Conservation (phyloP, 768 basidiomycete genomes). For the Leccinum subtestaceum region DNA sequence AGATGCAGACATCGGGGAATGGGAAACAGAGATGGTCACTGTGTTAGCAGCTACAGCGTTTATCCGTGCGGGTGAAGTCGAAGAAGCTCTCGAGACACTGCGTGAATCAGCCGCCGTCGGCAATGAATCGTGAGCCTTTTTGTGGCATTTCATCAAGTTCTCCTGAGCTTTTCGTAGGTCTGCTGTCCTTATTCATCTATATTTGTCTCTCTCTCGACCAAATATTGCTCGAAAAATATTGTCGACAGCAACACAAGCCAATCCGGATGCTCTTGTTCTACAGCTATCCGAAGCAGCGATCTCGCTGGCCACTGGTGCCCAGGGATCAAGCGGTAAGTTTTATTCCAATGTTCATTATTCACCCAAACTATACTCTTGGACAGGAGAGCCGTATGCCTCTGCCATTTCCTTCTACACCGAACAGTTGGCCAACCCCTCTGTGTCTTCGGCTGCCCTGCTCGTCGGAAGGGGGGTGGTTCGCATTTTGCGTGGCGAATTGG, state of each 20-base stretch:
- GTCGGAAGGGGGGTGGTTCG: slow-evolving; percentile 79
- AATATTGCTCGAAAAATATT: slow-evolving; percentile 87
- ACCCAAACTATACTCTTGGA: not conserved
- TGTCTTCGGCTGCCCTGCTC: slow-evolving; percentile 70
- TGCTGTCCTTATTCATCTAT: slow-evolving; percentile 79
- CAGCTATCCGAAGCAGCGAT: slow-evolving; percentile 87
- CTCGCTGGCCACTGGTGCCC: slow-evolving; percentile 70
- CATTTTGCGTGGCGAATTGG: slow-evolving; percentile 70
- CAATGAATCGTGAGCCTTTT: slow-evolving; percentile 73
- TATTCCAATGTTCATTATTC: slow-evolving; percentile 24
- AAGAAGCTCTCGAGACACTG: slow-evolving; percentile 90
- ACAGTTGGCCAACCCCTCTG: slow-evolving; percentile 76
- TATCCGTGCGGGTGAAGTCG: slow-evolving; percentile 76
- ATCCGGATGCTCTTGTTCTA: slow-evolving; percentile 86
- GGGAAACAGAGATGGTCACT: slow-evolving; percentile 70
- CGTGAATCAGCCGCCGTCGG: slow-evolving; percentile 68
- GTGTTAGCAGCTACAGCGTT: slow-evolving; percentile 89
- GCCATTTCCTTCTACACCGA: slow-evolving; percentile 72
- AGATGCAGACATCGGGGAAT: slow-evolving; percentile 57
- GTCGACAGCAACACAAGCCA: slow-evolving; percentile 78
- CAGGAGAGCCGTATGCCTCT: slow-evolving; percentile 38
- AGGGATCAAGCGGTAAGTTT: slow-evolving; percentile 46
- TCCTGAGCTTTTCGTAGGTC: slow-evolving; percentile 47
- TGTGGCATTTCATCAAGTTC: not conserved
- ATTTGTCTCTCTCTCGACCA: slow-evolving; percentile 84